Evolutionary conservation across 306 rosid genomes (phyloP), one percentile per base, ranked within the genome.

Genomic region (Herpetospermum pedunculosum): DNA sequence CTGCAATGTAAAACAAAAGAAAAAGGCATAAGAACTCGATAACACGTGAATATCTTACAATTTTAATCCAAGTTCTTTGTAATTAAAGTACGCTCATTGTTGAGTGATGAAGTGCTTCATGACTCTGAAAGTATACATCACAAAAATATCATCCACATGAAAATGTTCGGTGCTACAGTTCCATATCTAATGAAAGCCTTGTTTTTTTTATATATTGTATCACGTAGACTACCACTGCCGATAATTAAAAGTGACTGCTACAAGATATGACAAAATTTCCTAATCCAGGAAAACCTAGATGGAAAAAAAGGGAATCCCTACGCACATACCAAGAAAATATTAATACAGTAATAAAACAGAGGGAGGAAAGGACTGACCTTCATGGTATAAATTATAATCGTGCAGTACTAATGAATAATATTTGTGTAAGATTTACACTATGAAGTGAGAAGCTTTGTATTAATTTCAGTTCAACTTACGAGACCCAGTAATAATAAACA

Each of bases 1-100:
- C 98, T 94, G 92, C 83, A 91, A 74, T 43, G 78, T 28, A 80
- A 78, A 50, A 74, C 53, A 60, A 83, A 43, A 50, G 71, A 14
- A 44, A 72, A 28, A 82, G 43, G 49, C 57, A 29, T 35, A 32
- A 32, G 53, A 68, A 65, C 54, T 68, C 3, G 38, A 44, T 46
- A 70, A 30, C 38, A 26, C 3, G 0, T 3, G 28, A 30, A 8
- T 58, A 70, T 29, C 37, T 41, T 25, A 44, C 40, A 46, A 28
- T 28, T 46, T 44, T 3, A 28, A 26, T 70, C 46, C 0, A 4
- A 9, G 4, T 70, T 70, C 41, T 44, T 40, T 30, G 50, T 44
- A 44, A 28, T 4, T 28, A 9, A 47, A 29, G 1, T 12, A 26
- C 6, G 19, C 23, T 25, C n/a, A n/a, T n/a, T 43, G 25, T 70